phyloP scores from a whole-genome alignment of 1,284 basidiomycete genomes.

The Athelia sp. region DNA sequence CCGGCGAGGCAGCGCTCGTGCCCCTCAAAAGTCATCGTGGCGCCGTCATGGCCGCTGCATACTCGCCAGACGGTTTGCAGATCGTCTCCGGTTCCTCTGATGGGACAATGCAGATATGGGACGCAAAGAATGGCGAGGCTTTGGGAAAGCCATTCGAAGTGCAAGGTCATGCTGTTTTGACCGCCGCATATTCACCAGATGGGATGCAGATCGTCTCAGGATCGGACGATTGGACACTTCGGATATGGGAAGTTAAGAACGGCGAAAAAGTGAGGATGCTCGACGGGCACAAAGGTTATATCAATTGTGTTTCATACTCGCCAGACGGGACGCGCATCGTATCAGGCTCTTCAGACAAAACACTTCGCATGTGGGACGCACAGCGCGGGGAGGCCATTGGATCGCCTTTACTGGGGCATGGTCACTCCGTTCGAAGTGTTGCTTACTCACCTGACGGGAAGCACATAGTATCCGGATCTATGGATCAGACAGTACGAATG shows the following conservation, averaged over 20 bases:
- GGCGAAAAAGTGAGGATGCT: background rate
- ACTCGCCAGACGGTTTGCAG: background rate
- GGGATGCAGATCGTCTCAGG: conserved; percentile 10
- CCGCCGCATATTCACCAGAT: conserved; percentile 12
- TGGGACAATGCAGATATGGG: background rate
- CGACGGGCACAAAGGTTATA: background rate
- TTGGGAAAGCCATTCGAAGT: conserved; percentile 4
- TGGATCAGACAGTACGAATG: too few species aligned
- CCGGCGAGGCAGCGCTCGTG: background rate
- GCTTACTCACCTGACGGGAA: too few species aligned
- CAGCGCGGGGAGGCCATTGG: too few species aligned
- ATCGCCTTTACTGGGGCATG: too few species aligned
- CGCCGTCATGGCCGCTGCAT: background rate
- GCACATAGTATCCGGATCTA: too few species aligned
- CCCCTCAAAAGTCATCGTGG: background rate
- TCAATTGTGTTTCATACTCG: background rate
- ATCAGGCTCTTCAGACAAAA: background rate
- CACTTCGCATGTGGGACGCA: too few species aligned
- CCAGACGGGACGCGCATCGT: background rate
- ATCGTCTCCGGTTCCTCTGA: background rate
- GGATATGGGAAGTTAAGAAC: conserved; percentile 12
- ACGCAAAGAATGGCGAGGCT: conserved; percentile 1
- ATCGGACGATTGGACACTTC: conserved; percentile 8
- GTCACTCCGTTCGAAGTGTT: too few species aligned
- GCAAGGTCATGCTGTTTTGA: conserved; percentile 3